Percentiles rank a stretch among this genome's conserved stretches.
Conservation (phyloP, 257 asterid species). For the Capsicum baccatum region DNA sequence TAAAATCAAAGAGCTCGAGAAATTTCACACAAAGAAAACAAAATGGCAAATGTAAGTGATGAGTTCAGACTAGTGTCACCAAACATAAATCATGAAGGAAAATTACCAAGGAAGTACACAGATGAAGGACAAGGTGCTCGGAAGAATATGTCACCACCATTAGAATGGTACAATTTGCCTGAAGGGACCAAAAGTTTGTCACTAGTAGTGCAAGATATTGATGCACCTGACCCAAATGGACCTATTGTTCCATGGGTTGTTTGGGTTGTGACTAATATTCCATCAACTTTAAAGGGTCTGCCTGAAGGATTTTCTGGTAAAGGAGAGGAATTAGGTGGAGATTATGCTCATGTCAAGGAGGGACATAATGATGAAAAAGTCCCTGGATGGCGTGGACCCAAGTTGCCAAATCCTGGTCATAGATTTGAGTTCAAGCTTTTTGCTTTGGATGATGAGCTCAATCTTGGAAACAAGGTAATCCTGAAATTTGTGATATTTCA, state of each 20-base stretch:
- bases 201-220: slow-evolving; percentile 71
- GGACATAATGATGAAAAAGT: slow-evolving; percentile 71
- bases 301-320: slow-evolving; percentile 85
- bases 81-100: slow-evolving; percentile 57
- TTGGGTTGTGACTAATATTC: slow-evolving; percentile 83
- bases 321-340: slow-evolving; percentile 57
- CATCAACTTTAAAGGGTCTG: slow-evolving; percentile 72
- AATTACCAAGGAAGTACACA: slow-evolving; percentile 71
- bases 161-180: slow-evolving; percentile 89
- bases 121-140: slow-evolving; percentile 85
- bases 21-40: neutral
- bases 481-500: neutral
- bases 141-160: slow-evolving; percentile 68
- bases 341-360: slow-evolving; percentile 56
- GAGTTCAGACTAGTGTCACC: slow-evolving; percentile 69
- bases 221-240: slow-evolving; percentile 70
- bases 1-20: neutral
- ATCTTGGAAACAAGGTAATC: slow-evolving; percentile 81
- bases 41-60: slow-evolving; percentile 63
- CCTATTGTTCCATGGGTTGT: slow-evolving; percentile 64
- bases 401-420: slow-evolving; percentile 63
- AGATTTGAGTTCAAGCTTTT: slow-evolving; percentile 77
- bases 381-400: slow-evolving; percentile 76
- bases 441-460: slow-evolving; percentile 63
- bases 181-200: slow-evolving; percentile 63